Evolutionary conservation across 257 asterid genomes (phyloP).

Genomic region (Penstemon eatonii): DNA sequence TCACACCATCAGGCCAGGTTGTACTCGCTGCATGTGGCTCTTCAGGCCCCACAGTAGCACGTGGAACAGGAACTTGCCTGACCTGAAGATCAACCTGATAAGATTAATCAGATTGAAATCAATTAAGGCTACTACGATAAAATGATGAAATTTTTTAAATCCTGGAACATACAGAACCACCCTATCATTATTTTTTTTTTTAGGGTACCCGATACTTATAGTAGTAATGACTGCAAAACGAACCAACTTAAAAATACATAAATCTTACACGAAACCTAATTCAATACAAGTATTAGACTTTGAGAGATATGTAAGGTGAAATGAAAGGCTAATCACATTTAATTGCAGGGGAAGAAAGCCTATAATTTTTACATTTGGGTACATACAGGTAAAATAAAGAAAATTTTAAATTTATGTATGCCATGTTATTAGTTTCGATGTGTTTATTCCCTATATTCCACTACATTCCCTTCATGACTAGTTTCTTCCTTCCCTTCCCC

Average conservation of each 20-base stretch:
- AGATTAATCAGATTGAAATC: slow-evolving; percentile 28
- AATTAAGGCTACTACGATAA: slow-evolving; percentile 8
- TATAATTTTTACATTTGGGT: neutral
- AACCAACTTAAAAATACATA: slow-evolving; percentile 15
- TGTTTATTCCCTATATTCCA: neutral
- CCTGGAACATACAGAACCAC: neutral
- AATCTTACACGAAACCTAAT: neutral
- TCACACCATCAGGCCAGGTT: slow-evolving; percentile 82
- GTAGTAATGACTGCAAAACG: slow-evolving; percentile 16
- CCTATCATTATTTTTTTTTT: neutral
- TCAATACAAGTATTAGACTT: neutral
- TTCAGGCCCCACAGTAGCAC: slow-evolving; percentile 92
- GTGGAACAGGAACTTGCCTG: slow-evolving; percentile 46
- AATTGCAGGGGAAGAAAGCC: slow-evolving; percentile 4
- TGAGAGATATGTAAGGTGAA: neutral
- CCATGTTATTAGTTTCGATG: neutral
- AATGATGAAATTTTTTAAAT: slow-evolving; percentile 22
- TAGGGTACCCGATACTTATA: neutral
- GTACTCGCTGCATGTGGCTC: slow-evolving; percentile 99
- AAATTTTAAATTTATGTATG: neutral
- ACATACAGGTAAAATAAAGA: neutral
- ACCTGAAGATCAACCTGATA: slow-evolving; percentile 39
- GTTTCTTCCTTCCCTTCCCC: neutral
- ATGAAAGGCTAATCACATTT: neutral
- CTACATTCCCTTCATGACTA: slow-evolving; percentile 10